Evolutionary conservation across 768 basidiomycete genomes (phyloP).

Genomic region (Tulasnella sp.): DNA sequence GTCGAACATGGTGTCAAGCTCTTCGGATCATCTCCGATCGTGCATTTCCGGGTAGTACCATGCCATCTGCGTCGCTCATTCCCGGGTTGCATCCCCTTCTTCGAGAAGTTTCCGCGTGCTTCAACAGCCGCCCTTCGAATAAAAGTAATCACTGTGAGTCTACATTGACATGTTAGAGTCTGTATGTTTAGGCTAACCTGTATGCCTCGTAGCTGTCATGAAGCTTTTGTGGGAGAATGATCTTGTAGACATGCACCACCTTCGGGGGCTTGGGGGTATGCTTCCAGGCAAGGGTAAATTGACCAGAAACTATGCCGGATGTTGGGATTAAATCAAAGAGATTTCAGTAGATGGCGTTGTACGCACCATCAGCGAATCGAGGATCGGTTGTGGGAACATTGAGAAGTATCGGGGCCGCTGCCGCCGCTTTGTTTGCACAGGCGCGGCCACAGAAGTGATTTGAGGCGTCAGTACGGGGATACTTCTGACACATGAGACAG

Average conservation of each 20-base stretch:
- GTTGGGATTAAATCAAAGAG: background rate
- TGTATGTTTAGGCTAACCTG: background rate
- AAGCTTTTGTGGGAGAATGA: background rate
- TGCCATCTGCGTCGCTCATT: conserved; percentile 72
- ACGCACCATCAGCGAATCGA: conserved; percentile 6
- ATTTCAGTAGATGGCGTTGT: background rate
- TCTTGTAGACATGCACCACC: conserved; percentile 4
- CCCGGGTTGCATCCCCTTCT: conserved; percentile 45
- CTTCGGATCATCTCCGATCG: conserved; percentile 17
- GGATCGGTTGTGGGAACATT: conserved; percentile 8
- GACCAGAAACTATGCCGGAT: background rate
- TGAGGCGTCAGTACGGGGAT: background rate
- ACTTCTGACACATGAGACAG: background rate
- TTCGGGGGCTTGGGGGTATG: background rate
- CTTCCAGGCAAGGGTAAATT: conserved; percentile 7
- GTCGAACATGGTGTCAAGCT: background rate
- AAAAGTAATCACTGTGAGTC: background rate
- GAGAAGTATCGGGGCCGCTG: background rate
- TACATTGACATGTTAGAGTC: background rate
- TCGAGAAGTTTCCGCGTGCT: conserved; percentile 45
- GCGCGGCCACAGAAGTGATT: background rate
- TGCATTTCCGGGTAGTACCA: conserved; percentile 56
- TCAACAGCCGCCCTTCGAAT: conserved; percentile 41
- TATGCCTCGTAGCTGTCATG: conserved; percentile 1
- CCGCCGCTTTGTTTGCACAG: background rate